Conservation (phyloP, 495 filamentous ascomycete genomes). For the Tuber brumale region DNA sequence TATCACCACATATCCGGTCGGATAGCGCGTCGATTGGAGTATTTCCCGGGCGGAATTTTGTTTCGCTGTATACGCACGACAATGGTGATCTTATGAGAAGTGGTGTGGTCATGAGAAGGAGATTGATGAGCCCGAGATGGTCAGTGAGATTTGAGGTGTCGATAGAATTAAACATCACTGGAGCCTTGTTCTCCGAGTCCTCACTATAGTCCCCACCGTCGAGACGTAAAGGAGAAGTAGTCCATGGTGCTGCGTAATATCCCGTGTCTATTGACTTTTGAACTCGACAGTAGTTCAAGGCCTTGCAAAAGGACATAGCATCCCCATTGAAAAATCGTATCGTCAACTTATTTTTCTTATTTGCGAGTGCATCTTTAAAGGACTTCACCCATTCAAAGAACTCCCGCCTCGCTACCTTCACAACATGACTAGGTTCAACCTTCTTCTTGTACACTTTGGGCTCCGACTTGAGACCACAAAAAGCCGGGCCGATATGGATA, state of each 20-base stretch:
- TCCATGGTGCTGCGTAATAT: constrained; percentile 40
- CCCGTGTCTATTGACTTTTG: constrained; percentile 33
- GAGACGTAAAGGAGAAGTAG: constrained; percentile 42
- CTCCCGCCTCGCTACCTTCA: constrained; percentile 31
- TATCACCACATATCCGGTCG: constrained; percentile 45
- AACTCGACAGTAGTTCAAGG: constrained; percentile 43
- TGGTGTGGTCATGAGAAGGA: constrained; percentile 48
- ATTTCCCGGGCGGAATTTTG: constrained; percentile 33
- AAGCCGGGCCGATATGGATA: constrained; percentile 43
- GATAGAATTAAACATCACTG: constrained; percentile 52
- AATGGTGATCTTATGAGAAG: constrained; percentile 45
- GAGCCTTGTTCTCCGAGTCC: constrained; percentile 37
- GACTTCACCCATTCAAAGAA: constrained; percentile 41
- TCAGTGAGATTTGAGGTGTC: constrained; percentile 54
- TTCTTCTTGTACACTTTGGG: not conserved
- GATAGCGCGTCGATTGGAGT: constrained; percentile 33
- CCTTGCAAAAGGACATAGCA: constrained; percentile 47
- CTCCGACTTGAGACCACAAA: constrained; percentile 15
- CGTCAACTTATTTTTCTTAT: constrained; percentile 31
- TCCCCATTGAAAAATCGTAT: constrained; percentile 48
- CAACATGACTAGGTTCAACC: constrained; percentile 11
- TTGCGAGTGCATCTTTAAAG: constrained; percentile 32
- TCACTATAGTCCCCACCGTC: constrained; percentile 44
- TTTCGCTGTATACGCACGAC: constrained; percentile 49
- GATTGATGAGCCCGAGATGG: constrained; percentile 48